Evolutionary conservation across 768 basidiomycete species (phyloP).

Genomic region (Leccinum incarnatum): DNA sequence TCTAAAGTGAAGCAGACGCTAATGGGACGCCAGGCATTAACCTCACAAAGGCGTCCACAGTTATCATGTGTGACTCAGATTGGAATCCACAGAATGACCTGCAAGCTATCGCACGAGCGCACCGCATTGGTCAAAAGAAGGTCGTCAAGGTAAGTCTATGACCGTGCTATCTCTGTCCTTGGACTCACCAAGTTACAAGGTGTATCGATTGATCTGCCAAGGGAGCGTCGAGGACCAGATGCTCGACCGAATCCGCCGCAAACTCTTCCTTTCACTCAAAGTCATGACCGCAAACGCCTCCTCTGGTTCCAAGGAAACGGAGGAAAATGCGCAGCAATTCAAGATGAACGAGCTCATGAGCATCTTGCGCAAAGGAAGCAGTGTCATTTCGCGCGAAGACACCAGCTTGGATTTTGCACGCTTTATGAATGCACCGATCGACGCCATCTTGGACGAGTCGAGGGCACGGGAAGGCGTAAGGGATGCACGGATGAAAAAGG

Average conservation of each 20-base stretch:
- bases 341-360: constrained; percentile 48
- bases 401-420: constrained; percentile 39
- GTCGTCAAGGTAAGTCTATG: constrained; percentile 49
- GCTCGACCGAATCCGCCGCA: constrained; percentile 66
- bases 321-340: constrained; percentile 32
- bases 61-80: constrained; percentile 75
- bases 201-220: constrained; percentile 66
- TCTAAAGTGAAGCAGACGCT: constrained; percentile 4
- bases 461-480: constrained; percentile 40
- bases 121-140: constrained; percentile 77
- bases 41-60: constrained; percentile 75
- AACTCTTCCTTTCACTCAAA: constrained; percentile 64
- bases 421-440: constrained; percentile 46
- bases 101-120: constrained; percentile 83
- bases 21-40: constrained; percentile 59
- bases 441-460: constrained; percentile 47
- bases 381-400: constrained; percentile 44
- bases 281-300: constrained; percentile 41
- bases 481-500: constrained; percentile 45
- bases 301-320: constrained; percentile 16
- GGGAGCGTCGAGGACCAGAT: constrained; percentile 77
- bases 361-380: constrained; percentile 57
- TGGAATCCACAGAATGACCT: constrained; percentile 79
- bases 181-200: constrained; percentile 34
- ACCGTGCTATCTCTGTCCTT: not conserved